Percentiles rank a stretch among this genome's conserved stretches.
Conservation (phyloP, 202 grass and related monocot genomes). For the Setaria italica region DNA sequence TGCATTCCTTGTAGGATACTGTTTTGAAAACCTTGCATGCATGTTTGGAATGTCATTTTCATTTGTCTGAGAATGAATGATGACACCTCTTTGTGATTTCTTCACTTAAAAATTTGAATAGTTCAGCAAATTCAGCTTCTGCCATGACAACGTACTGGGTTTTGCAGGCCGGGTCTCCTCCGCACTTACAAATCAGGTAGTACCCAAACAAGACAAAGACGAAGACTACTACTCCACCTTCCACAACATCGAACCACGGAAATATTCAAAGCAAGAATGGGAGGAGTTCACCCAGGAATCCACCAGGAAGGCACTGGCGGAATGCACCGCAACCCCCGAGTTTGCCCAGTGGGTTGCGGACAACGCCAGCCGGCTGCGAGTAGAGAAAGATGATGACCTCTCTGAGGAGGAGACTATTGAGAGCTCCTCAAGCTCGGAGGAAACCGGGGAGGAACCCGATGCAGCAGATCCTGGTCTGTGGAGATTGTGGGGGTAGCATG, state of each 20-base stretch:
- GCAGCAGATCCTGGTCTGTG: conserved; percentile 52
- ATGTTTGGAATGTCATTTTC: conserved; percentile 7
- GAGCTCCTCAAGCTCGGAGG: conserved; percentile 82
- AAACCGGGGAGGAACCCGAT: conserved; percentile 54
- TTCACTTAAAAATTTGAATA: neutral
- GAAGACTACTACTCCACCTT: conserved; percentile 85
- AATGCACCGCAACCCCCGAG: conserved; percentile 71
- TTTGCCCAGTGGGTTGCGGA: conserved; percentile 83
- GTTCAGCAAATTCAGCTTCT: conserved; percentile 2
- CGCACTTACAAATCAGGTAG: conserved; percentile 41
- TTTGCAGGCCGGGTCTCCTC: conserved; percentile 58
- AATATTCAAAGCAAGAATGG: conserved; percentile 88
- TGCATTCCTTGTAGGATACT: neutral
- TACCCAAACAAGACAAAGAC: conserved; percentile 51
- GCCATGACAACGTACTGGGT: neutral
- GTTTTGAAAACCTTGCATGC: neutral
- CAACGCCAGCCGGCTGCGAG: conserved; percentile 70
- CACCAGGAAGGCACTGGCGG: conserved; percentile 63
- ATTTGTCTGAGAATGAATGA: neutral
- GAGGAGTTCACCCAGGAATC: conserved; percentile 75
- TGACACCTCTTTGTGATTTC: neutral
- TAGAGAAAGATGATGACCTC: conserved; percentile 52
- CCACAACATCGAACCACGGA: conserved; percentile 68
- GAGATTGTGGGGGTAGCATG: conserved; percentile 46
- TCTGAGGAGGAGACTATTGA: conserved; percentile 57